Evolutionary conservation across 345 rosid species (phyloP).

Genomic region (Populus alba): DNA sequence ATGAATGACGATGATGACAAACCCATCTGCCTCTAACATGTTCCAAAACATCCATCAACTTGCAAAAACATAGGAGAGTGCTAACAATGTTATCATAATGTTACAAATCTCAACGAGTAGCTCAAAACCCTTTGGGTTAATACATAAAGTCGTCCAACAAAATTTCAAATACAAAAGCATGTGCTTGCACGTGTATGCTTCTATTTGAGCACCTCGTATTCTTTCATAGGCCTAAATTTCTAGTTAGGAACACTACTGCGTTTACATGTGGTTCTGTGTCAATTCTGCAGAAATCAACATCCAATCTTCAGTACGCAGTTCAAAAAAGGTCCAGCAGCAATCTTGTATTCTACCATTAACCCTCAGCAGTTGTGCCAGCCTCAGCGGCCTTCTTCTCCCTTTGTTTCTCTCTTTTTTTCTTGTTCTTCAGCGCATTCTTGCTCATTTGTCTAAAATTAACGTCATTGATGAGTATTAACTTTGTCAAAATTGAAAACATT

Average conservation of each 20-base stretch:
- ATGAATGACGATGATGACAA: no score
- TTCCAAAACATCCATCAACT: no score
- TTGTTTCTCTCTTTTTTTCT: constrained; percentile 84
- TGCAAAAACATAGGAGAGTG: neutral
- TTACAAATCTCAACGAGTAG: neutral
- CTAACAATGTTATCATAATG: neutral
- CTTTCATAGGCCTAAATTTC: neutral
- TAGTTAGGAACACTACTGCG: neutral
- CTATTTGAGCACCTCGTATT: neutral
- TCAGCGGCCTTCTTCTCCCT: constrained; percentile 62
- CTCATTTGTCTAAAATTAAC: constrained; percentile 58
- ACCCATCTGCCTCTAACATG: no score
- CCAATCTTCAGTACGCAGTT: neutral
- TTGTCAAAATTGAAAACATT: constrained; percentile 1
- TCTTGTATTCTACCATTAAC: constrained; percentile 3
- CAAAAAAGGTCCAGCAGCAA: neutral
- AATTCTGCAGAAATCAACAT: neutral
- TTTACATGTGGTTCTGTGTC: neutral
- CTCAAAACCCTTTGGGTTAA: neutral
- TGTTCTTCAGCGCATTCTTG: constrained; percentile 84
- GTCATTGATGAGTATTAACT: neutral
- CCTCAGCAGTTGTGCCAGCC: constrained; percentile 13
- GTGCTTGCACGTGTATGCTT: neutral
- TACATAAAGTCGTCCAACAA: neutral
- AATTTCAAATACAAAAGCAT: neutral